These are phyloP conservation scores for Vitis labrusca DNA, from an alignment of 164 flowering plant species.

Conservation along the genomic window DNA sequence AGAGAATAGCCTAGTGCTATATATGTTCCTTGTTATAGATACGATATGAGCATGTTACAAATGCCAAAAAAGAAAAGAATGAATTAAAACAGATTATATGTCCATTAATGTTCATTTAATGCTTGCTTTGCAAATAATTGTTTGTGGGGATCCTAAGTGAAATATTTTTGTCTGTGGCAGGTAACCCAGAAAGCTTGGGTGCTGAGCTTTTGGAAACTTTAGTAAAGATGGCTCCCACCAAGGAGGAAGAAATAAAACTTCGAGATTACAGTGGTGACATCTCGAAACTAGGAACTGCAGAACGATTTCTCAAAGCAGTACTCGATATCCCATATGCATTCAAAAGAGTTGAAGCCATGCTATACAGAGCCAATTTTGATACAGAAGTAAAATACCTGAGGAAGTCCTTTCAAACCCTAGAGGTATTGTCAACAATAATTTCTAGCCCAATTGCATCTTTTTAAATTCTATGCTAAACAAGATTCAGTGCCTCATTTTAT, in stretches of 20 bases:
- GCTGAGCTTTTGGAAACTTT: conserved; percentile 88
- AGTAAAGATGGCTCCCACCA: conserved; percentile 98
- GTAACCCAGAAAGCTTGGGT: conserved; percentile 82
- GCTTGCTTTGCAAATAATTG: not conserved
- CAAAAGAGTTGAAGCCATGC: conserved; percentile 93
- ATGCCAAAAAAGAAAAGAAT: too few relatives aligned
- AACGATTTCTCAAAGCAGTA: conserved; percentile 79
- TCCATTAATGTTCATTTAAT: not conserved
- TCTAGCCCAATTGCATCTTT: not conserved
- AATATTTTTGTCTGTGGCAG: conserved; percentile 34
- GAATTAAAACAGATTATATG: not conserved
- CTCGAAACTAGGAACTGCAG: conserved; percentile 92
- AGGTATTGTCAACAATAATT: conserved; percentile 47
- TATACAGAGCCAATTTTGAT: conserved; percentile 90
- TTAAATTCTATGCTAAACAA: not conserved
- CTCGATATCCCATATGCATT: conserved; percentile 94
- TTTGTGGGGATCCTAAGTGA: not conserved
- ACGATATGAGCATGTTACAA: too few relatives aligned
- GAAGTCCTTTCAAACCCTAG: conserved; percentile 81
- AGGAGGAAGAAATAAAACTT: conserved; percentile 94
- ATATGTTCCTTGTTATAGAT: too few relatives aligned
- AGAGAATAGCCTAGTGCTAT: too few relatives aligned
- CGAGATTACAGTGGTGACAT: conserved; percentile 71
- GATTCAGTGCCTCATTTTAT: not conserved
- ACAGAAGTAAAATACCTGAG: conserved; percentile 80